Percentiles rank a stretch among this genome's conserved stretches.
These are phyloP conservation scores for Prunus dulcis DNA, from an alignment of 306 rosid genomes.

Conservation along the genomic window DNA sequence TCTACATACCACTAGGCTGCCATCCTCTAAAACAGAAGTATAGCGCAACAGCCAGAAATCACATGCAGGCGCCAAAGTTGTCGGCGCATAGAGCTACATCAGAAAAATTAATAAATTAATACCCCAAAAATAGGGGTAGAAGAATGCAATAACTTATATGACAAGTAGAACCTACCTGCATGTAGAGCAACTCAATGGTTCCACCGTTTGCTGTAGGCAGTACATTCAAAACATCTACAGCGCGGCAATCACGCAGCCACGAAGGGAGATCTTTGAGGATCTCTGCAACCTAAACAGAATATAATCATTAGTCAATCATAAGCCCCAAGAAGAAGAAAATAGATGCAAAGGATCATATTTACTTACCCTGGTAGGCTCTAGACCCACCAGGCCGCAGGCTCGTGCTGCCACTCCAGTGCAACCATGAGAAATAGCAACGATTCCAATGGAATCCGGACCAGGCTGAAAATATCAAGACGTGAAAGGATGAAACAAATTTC, in stretches of 20 bases:
- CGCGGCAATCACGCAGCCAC: conserved; percentile 98
- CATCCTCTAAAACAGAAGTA: conserved; percentile 92
- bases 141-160: background rate
- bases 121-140: background rate
- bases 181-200: conserved; percentile 97
- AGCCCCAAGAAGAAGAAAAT: conserved; percentile 12
- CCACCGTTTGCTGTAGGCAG: conserved; percentile 97
- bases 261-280: conserved; percentile 96
- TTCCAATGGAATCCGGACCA: conserved; percentile 99
- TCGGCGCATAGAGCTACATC: conserved; percentile 81
- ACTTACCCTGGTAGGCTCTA: conserved; percentile 98
- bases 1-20: conserved; percentile 82
- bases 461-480: conserved; percentile 54
- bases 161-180: conserved; percentile 62
- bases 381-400: conserved; percentile 99
- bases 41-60: conserved; percentile 97
- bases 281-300: conserved; percentile 74
- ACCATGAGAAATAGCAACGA: conserved; percentile 99
- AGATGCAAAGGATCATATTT: background rate
- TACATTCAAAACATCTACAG: conserved; percentile 91
- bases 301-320: conserved; percentile 17
- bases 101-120: conserved; percentile 6
- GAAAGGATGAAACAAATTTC: background rate
- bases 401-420: conserved; percentile 99
- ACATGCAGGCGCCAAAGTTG: conserved; percentile 93